Percentiles rank a stretch among this genome's conserved stretches.
Conservation (phyloP, 2,329 filamentous ascomycete genomes). For the Fusarium proliferatum region DNA sequence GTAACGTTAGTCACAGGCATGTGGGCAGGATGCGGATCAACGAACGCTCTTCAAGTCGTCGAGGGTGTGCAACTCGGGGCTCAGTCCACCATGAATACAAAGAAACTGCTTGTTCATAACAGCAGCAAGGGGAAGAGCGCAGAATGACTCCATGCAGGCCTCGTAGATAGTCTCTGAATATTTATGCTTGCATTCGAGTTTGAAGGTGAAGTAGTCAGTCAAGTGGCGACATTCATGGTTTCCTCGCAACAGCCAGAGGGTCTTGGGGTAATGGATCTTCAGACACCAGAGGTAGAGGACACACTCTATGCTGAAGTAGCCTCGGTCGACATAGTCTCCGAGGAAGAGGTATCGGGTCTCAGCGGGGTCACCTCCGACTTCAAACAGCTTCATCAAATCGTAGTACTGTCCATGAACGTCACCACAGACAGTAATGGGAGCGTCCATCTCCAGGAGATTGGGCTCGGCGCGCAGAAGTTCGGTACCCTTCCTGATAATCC, state of each 20-base stretch:
- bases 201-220: slow-evolving; percentile 99
- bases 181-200: slow-evolving; percentile 99
- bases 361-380: slow-evolving; percentile 95
- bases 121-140: slow-evolving; percentile 88
- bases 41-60: slow-evolving; percentile 91
- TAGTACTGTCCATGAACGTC: slow-evolving; percentile 99
- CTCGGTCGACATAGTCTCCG: slow-evolving; percentile 97
- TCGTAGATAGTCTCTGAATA: slow-evolving; percentile 97
- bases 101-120: slow-evolving; percentile 99
- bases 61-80: slow-evolving; percentile 93
- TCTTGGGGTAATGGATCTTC: slow-evolving; percentile 99
- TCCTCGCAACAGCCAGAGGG: slow-evolving; percentile 94
- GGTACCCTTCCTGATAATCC: slow-evolving; percentile 89
- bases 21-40: neutral
- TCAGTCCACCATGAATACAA: slow-evolving; percentile 96
- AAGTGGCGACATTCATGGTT: slow-evolving; percentile 99
- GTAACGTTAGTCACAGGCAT: slow-evolving; percentile 24
- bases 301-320: slow-evolving; percentile 99
- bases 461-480: slow-evolving; percentile 90
- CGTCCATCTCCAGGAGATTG: slow-evolving; percentile 98
- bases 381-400: slow-evolving; percentile 99
- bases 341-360: slow-evolving; percentile 98
- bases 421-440: slow-evolving; percentile 97
- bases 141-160: slow-evolving; percentile 98
- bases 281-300: slow-evolving; percentile 97